Base-by-base conservation (phyloP, 2,329 filamentous ascomycete species). In the Orbilia brochopaga region DNA sequence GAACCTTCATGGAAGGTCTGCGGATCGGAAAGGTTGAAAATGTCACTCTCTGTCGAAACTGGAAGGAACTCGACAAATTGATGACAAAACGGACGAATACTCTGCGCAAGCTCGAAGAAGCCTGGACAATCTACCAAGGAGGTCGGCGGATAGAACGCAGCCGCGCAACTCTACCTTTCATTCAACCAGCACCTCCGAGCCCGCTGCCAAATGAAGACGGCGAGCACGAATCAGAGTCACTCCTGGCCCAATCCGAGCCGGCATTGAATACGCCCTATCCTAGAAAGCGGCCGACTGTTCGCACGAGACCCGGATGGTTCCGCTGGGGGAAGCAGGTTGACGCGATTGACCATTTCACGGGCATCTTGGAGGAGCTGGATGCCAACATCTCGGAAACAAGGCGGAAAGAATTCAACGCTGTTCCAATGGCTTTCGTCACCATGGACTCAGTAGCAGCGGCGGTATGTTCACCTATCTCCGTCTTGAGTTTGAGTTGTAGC, bases 361-460 rank as follows among this genome's bases (percentile, higher is more conserved):
- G 96, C 79, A 89, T 90, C 78, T 84, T 99, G 37, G 87, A 89
- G 24, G 84, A 85, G 15, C 79, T 95, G 1, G 93, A 99, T 75
- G 89, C 90, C 54, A 84, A 87, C 74, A 91, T 99, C 56, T 79
- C 81, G 6, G 80, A 80, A 6, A 86, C 91, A 10, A 86, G 94
- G 27, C 86, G 87, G 76, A 90, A 90, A 78, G 85, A 89, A 2
- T 97, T 92, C 76, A 81, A 84, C 4, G 84, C 94, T 0, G 92
- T 88, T 0, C 89, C 93, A 54, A 85, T 95, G 70, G 95, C 95
- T 0, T 97, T 99, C 79, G 90, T 99, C 42, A 97, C 94, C 0
- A 95, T 99, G 91, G 91, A 97, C 81, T 94, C 91, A 2, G 94
- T 96, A 55, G 90, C 92, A 13, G 89, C 92, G 19, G 87, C 85